A percentile compares a stretch with the other conserved stretches of the same genome.
Evolutionary conservation across 2,329 filamentous ascomycete genomes (phyloP).

Genomic region (Colletotrichum sp.): DNA sequence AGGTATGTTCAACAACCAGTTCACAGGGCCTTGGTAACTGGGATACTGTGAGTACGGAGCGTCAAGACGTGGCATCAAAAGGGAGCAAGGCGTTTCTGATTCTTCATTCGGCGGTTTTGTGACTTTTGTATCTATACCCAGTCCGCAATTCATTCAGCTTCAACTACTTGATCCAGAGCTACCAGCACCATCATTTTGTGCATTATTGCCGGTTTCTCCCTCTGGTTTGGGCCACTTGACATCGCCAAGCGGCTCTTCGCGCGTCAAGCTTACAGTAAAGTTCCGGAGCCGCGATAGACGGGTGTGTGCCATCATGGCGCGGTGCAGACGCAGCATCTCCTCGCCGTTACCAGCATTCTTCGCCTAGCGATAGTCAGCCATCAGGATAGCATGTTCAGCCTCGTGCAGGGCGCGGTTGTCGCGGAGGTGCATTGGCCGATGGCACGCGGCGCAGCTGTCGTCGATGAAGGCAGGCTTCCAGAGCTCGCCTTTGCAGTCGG

Average conservation of each 20-base stretch:
- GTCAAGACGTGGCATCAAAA: neutral
- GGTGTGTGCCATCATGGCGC: conserved; percentile 22
- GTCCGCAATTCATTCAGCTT: neutral
- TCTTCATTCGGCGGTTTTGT: neutral
- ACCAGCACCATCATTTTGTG: neutral
- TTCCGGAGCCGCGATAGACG: conserved; percentile 1
- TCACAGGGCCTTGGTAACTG: conserved; percentile 14
- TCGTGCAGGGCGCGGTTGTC: conserved; percentile 31
- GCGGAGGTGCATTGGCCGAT: conserved; percentile 28
- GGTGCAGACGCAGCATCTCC: conserved; percentile 27
- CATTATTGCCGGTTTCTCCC: neutral
- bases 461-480: conserved; percentile 26
- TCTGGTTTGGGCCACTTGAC: neutral
- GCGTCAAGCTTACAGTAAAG: conserved; percentile 1
- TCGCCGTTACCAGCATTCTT: conserved; percentile 25
- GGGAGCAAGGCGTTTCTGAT: neutral
- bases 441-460: conserved; percentile 42
- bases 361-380: conserved; percentile 29
- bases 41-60: neutral
- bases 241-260: neutral
- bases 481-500: neutral
- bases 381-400: conserved; percentile 27
- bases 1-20: neutral
- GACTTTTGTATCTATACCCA: conserved; percentile 15
- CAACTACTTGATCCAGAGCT: neutral